A percentile compares a stretch with the other conserved stretches of the same genome.
Evolutionary conservation across 2,329 filamentous ascomycete species (phyloP).

Genomic region (Fusarium hainanense): DNA sequence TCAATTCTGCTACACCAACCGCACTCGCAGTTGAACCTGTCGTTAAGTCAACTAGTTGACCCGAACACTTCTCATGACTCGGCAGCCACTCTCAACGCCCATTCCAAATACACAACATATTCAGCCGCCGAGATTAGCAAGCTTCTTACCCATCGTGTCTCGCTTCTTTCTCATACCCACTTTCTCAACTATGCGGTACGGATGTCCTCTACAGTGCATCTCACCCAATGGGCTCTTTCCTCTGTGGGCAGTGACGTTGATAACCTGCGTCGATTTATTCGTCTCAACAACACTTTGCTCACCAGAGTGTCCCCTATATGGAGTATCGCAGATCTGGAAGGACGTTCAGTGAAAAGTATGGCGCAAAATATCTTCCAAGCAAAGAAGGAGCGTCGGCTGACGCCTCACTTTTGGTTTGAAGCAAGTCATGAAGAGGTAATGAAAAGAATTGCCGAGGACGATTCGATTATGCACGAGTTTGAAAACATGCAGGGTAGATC

Average conservation of each 20-base stretch:
- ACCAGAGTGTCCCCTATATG: conserved; percentile 76
- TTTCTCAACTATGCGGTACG: conserved; percentile 87
- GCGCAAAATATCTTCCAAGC: conserved; percentile 78
- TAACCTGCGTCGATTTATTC: conserved; percentile 78
- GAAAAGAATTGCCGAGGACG: conserved; percentile 65
- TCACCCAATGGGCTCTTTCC: conserved; percentile 79
- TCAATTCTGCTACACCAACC: conserved; percentile 84
- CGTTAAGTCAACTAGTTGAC: conserved; percentile 67
- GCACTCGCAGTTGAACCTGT: conserved; percentile 77
- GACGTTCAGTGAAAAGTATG: conserved; percentile 79
- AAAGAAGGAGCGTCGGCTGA: conserved; percentile 66
- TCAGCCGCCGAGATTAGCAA: conserved; percentile 82
- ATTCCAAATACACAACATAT: conserved; percentile 83
- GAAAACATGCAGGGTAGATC: conserved; percentile 50
- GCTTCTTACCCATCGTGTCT: conserved; percentile 78
- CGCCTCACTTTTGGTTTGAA: conserved; percentile 65
- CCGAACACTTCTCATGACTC: conserved; percentile 72
- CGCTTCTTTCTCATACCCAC: conserved; percentile 79
- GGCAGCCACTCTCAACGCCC: conserved; percentile 67
- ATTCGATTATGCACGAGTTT: conserved; percentile 69
- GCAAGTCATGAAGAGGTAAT: conserved; percentile 67
- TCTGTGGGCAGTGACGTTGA: conserved; percentile 65
- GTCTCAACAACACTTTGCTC: conserved; percentile 81
- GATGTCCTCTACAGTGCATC: conserved; percentile 81
- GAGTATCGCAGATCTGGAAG: conserved; percentile 76